Conservation (phyloP, 805 yeast genomes). For the Hanseniaspora lindneri region DNA sequence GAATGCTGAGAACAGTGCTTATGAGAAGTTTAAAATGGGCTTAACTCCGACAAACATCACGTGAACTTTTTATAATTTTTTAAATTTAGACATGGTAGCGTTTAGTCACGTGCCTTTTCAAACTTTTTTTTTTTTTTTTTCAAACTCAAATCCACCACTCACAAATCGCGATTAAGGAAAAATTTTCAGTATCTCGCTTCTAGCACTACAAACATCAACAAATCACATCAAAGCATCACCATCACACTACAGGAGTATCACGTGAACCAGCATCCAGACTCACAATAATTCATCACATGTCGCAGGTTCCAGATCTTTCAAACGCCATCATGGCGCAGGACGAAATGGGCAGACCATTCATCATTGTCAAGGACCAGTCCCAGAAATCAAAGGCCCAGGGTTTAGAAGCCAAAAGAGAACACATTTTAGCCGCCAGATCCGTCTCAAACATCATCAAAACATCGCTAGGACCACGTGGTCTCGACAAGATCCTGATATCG, state of each 20-base stretch:
- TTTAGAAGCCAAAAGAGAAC: constrained; percentile 68
- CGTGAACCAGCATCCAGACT: no score
- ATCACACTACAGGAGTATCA: no score
- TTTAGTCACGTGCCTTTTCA: no score
- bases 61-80: no score
- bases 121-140: no score
- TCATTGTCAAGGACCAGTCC: constrained; percentile 83
- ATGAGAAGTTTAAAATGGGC: no score
- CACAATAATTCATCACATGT: background rate
- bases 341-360: constrained; percentile 97
- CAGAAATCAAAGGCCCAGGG: constrained; percentile 58
- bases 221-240: background rate
- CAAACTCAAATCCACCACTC: no score
- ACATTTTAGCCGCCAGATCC: constrained; percentile 87
- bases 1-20: no score
- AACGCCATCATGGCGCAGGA: constrained; percentile 98
- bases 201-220: background rate
- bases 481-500: constrained; percentile 86
- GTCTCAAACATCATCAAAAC: constrained; percentile 87
- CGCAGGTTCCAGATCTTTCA: constrained; percentile 71
- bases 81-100: no score
- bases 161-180: no score
- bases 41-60: no score
- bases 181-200: no score
- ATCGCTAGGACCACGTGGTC: constrained; percentile 95